Evolutionary conservation across 805 yeast genomes (phyloP).

Genomic region (Kazachstania martiniae): DNA sequence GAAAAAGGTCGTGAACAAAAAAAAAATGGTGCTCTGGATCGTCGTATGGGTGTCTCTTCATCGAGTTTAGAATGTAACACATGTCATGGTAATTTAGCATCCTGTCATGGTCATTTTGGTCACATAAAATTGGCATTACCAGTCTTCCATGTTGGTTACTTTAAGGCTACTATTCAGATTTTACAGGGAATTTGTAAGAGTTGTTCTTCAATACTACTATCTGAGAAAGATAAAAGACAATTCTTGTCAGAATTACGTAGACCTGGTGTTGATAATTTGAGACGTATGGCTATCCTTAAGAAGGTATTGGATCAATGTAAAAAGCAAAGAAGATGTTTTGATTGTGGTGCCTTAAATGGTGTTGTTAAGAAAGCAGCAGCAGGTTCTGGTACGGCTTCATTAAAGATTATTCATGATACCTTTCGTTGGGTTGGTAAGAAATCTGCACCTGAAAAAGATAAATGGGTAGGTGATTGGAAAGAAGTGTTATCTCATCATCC

Average conservation of each 20-base stretch:
- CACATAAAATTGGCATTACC: conserved; percentile 89
- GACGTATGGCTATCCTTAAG: conserved; percentile 83
- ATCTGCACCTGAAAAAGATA: conserved; percentile 67
- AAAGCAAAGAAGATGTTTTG: conserved; percentile 82
- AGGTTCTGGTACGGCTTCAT: conserved; percentile 85
- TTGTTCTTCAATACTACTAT: conserved; percentile 70
- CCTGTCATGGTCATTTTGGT: conserved; percentile 98
- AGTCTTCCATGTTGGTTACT: conserved; percentile 95
- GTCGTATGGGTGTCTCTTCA: conserved; percentile 88
- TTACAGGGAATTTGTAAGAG: conserved; percentile 85
- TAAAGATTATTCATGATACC: conserved; percentile 91
- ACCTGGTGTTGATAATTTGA: conserved; percentile 81
- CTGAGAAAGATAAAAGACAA: conserved; percentile 57
- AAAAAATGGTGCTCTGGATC: conserved; percentile 78
- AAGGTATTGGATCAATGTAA: conserved; percentile 84
- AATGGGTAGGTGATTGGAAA: conserved; percentile 82
- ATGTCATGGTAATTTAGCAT: conserved; percentile 82
- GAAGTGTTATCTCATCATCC: conserved; percentile 67
- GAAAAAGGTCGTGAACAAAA: conserved; percentile 83
- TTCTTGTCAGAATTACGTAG: conserved; percentile 71
- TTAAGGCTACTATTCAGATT: conserved; percentile 80
- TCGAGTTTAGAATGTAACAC: conserved; percentile 80
- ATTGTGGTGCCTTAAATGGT: conserved; percentile 86
- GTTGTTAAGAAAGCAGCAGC: conserved; percentile 94
- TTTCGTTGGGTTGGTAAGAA: conserved; percentile 94